Evolutionary conservation across 1,284 basidiomycete species (phyloP).

Genomic region (Chalciporus sp.): DNA sequence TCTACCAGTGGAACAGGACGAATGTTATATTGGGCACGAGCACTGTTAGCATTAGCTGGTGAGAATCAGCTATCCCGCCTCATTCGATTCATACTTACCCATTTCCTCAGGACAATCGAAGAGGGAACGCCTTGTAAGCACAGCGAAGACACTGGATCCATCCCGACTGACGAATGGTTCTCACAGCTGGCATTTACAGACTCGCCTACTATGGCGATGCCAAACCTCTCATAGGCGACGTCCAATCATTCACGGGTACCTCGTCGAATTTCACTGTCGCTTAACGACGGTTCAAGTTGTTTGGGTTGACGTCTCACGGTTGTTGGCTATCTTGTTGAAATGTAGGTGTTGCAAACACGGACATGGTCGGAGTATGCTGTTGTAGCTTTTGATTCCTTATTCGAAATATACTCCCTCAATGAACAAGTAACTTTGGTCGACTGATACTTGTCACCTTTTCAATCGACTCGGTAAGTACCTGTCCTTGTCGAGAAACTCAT

Average conservation of each 20-base stretch:
- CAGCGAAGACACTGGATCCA: background rate
- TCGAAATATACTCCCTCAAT: background rate
- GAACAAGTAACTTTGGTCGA: background rate
- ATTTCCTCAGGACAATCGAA: conserved; percentile 60
- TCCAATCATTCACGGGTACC: conserved; percentile 61
- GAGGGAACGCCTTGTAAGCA: conserved; percentile 44
- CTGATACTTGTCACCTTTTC: background rate
- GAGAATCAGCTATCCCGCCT: conserved; percentile 21
- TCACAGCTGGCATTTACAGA: conserved; percentile 66
- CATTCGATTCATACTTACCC: background rate
- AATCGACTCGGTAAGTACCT: too few relatives aligned
- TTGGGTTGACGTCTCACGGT: too few relatives aligned
- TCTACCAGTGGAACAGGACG: conserved; percentile 66
- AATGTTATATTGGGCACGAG: conserved; percentile 62
- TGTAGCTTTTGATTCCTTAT: background rate
- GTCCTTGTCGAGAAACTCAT: too few relatives aligned
- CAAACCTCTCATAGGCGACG: conserved; percentile 63
- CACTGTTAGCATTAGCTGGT: conserved; percentile 68
- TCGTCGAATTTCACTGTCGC: conserved; percentile 62
- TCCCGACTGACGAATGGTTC: background rate
- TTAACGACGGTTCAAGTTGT: conserved; percentile 10
- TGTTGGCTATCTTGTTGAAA: background rate
- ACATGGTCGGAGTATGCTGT: background rate
- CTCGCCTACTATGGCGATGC: conserved; percentile 75
- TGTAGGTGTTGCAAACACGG: background rate